Evolutionary conservation across 2,329 filamentous ascomycete species (phyloP), one percentile per base, ranked within the genome.

Genomic region (Eurotiales sp.): DNA sequence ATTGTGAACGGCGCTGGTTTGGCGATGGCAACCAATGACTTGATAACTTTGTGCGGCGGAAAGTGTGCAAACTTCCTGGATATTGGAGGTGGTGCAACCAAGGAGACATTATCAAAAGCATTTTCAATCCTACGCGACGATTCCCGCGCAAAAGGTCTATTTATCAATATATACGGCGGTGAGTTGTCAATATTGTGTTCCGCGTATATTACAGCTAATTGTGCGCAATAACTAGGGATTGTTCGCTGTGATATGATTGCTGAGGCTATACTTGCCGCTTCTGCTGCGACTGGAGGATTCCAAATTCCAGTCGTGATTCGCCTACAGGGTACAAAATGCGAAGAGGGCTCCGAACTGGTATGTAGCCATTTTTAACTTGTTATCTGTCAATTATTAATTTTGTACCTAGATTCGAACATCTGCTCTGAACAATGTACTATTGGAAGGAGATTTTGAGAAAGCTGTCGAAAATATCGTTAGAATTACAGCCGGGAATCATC

Each of bases 121-220:
- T 67, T 68, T 53, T 51, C 54, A 23, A 61, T 68, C 27, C 49
- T 68, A 7, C 46, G 52, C 6, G 49, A 46, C 4, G 63, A 68
- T 55, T 3, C 52, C 17, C 53, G 58, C 3, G 53, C 65, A 3
- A 59, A 58, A 25, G 63, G 58, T 0, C 72, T 84, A 22, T 67
- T 83, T 42, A 77, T 84, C 8, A 84, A 84, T 51, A 81, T 84
- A 8, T 84, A 59, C 39, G 59, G 65, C 7, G 63, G 64, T 64
- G 29, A 48, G 60, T 57, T 27, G 10, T 27, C 5, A 6, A 27
- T 27, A 27, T 27, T 6, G 10, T 6, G 10, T 10, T 27, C 25
- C n/a, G n/a, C n/a, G n/a, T n/a, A 27, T 27, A 27, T 27, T 27
- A 25, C 17, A 44, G 15, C 8, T 43, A 3, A 21, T 19, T 2